phyloP scores from a whole-genome alignment of 805 yeast species.

The Pichia manshurica region DNA sequence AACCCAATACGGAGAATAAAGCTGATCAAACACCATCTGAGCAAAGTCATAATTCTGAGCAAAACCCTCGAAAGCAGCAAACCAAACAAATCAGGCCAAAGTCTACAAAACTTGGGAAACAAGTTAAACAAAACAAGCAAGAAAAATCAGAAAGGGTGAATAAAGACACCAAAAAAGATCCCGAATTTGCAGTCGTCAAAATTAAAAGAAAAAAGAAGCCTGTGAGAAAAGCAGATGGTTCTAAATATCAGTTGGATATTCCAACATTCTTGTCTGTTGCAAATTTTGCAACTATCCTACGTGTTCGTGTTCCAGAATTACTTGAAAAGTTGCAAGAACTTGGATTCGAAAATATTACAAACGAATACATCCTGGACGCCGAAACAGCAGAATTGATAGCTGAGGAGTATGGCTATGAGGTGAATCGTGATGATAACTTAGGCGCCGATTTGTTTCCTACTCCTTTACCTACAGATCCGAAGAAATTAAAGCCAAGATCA shows the following conservation, averaged over 20 bases:
- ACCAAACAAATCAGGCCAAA: no score
- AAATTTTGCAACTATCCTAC: conserved; percentile 67
- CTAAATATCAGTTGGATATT: conserved; percentile 34
- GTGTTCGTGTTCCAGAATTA: conserved; percentile 57
- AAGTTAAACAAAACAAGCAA: not conserved
- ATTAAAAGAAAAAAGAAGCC: conserved; percentile 7
- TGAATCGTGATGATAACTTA: conserved; percentile 47
- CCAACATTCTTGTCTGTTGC: conserved; percentile 79
- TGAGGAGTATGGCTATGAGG: conserved; percentile 79
- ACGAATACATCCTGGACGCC: conserved; percentile 74
- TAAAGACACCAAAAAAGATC: not conserved
- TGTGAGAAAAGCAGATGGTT: not conserved
- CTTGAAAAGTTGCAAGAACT: conserved; percentile 51
- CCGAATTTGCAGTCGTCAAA: conserved; percentile 7
- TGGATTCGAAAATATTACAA: conserved; percentile 69
- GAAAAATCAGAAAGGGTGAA: not conserved
- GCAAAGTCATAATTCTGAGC: no score
- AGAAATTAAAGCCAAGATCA: conserved; percentile 58
- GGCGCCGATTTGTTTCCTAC: conserved; percentile 58
- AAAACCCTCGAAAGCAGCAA: no score
- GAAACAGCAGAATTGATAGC: conserved; percentile 86
- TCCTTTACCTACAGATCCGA: conserved; percentile 43
- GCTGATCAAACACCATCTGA: not conserved
- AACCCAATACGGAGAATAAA: not conserved
- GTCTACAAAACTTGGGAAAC: not conserved